Evolutionary conservation across 345 rosid genomes (phyloP).

Genomic region (Balakata baccata): DNA sequence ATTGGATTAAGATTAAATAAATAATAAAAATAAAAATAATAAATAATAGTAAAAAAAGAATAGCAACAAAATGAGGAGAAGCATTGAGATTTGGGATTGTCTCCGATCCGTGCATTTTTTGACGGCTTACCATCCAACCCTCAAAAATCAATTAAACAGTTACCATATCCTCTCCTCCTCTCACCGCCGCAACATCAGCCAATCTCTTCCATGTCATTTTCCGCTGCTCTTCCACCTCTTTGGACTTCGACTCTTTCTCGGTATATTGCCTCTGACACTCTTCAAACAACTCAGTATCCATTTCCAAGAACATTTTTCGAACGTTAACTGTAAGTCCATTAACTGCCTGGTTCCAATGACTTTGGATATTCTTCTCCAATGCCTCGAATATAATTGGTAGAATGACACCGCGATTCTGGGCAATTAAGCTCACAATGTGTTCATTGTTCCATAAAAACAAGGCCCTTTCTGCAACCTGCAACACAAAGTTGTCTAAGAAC

Average conservation of each 20-base stretch:
- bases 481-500: slow-evolving; percentile 20
- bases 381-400: slow-evolving; percentile 71
- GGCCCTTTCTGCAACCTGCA: slow-evolving; percentile 88
- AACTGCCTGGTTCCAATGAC: slow-evolving; percentile 89
- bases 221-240: slow-evolving; percentile 66
- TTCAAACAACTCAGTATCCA: slow-evolving; percentile 75
- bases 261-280: slow-evolving; percentile 60
- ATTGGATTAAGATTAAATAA: slow-evolving; percentile 22
- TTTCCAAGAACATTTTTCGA: slow-evolving; percentile 77
- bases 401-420: slow-evolving; percentile 63
- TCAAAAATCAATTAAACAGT: slow-evolving; percentile 31
- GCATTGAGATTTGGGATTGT: slow-evolving; percentile 16
- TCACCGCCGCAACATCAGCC: slow-evolving; percentile 55
- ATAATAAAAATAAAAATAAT: slow-evolving; percentile 8
- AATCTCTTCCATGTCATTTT: slow-evolving; percentile 72
- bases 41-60: slow-evolving; percentile 27
- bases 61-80: slow-evolving; percentile 34
- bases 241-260: slow-evolving; percentile 59
- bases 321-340: slow-evolving; percentile 75
- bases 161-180: slow-evolving; percentile 54
- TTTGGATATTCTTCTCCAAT: slow-evolving; percentile 66
- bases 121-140: slow-evolving; percentile 11
- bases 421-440: slow-evolving; percentile 68
- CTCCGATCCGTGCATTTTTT: slow-evolving; percentile 10
- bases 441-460: slow-evolving; percentile 92